A percentile compares a stretch with the other conserved stretches of the same genome.
Evolutionary conservation across 2,329 filamentous ascomycete species (phyloP).

Genomic region (Sclerotinia subarctica): DNA sequence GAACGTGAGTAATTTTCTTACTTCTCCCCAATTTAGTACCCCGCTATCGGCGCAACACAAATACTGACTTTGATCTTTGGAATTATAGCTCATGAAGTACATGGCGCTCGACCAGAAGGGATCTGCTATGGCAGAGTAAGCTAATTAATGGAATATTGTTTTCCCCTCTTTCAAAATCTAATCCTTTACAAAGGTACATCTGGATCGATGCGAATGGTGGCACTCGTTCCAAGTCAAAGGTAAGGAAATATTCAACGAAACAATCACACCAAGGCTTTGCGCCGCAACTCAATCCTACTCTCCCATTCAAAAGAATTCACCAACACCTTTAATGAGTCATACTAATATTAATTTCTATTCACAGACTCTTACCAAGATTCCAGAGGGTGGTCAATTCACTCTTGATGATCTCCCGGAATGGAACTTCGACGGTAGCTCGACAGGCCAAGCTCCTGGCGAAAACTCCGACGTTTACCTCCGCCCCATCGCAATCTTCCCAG

Average conservation of each 20-base stretch:
- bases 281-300: background rate
- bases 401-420: conserved; percentile 70
- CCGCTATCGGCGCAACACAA: conserved; percentile 16
- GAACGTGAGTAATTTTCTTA: conserved; percentile 40
- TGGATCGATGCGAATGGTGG: conserved; percentile 86
- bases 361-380: conserved; percentile 62
- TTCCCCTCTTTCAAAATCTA: conserved; percentile 18
- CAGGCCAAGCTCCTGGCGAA: conserved; percentile 85
- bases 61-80: conserved; percentile 22
- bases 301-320: background rate
- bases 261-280: background rate
- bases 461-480: conserved; percentile 98
- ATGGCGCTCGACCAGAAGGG: conserved; percentile 87
- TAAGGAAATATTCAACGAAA: conserved; percentile 50
- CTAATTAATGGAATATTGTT: conserved; percentile 57
- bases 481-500: conserved; percentile 82
- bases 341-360: conserved; percentile 20
- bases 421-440: conserved; percentile 89
- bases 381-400: conserved; percentile 41
- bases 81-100: conserved; percentile 80
- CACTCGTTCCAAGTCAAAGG: conserved; percentile 92
- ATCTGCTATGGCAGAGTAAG: conserved; percentile 87
- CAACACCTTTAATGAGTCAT: conserved; percentile 22
- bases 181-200: conserved; percentile 57
- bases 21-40: conserved; percentile 22